Evolutionary conservation across 2,329 filamentous ascomycete species (phyloP), one percentile per base, ranked within the genome.

Genomic region (Cordyceps cateniannulata): DNA sequence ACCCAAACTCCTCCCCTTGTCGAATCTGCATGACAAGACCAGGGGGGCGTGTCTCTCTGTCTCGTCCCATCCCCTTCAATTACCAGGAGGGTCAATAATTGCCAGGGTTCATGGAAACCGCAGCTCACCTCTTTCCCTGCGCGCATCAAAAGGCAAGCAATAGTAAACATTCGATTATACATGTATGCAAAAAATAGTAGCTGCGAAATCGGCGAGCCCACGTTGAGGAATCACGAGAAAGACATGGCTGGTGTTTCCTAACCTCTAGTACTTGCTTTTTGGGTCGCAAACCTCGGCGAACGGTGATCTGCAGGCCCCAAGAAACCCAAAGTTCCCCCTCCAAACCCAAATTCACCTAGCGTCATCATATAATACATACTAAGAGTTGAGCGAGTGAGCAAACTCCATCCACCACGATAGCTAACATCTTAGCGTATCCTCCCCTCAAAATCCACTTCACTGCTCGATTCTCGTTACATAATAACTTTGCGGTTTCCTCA

Each of bases 401-500:
- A 47, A 24, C 22, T 48, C 24, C 35, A n/a, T 35, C 35, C 38
- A 20, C 22, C 38, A 22, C 51, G 35, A 42, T 42, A 42, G 16
- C 35, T 40, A 40, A 40, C 16, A 40, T 14, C 35, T 14, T 18
- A 40, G 16, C 35, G 35, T 10, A 3, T 40, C 35, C 12, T 40
- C 9, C 10, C 35, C 10, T 18, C 35, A 18, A 40, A 10, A 45
- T 12, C 44, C 20, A 20, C 40, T 18, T 47, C 6, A 25, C 14
- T 14, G 38, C 10, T 47, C 51, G 51, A 24, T 56, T 56, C 42
- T 38, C 53, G 42, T 56, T 56, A 56, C 53, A 42, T 56, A 56
- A 56, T 56, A 42, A 24, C 32, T 53, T 47, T 20, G n/a, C 12
- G 51, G 52, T 25, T 10, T 18, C 9, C 32, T 47, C 38, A 42